Conservation (phyloP, 2,329 filamentous ascomycete species). For the Aspergillus latus region DNA sequence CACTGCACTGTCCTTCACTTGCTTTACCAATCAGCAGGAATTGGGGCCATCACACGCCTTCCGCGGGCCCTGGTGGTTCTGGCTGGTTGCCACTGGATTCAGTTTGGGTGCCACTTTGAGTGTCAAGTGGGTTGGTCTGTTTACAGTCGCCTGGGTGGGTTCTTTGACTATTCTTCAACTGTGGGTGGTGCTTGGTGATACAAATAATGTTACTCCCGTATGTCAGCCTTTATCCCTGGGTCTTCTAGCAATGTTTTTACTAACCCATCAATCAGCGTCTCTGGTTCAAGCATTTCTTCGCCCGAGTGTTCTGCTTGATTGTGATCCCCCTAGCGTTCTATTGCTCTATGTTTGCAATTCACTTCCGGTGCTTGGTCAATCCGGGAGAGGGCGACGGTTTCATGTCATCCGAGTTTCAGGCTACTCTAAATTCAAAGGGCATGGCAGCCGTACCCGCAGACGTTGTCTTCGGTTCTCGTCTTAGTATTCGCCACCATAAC, state of each 20-base stretch:
- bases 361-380: conserved; percentile 90
- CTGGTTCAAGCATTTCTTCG: conserved; percentile 92
- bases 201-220: conserved; percentile 76
- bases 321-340: conserved; percentile 88
- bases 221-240: conserved; percentile 26
- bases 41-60: conserved; percentile 87
- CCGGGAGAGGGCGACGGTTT: conserved; percentile 97
- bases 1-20: conserved; percentile 84
- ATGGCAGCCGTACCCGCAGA: conserved; percentile 96
- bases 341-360: conserved; percentile 94
- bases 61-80: conserved; percentile 93
- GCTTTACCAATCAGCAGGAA: conserved; percentile 96
- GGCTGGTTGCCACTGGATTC: conserved; percentile 82
- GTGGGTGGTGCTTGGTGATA: conserved; percentile 91
- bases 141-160: conserved; percentile 98
- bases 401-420: conserved; percentile 99
- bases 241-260: conserved; percentile 6
- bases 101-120: conserved; percentile 86
- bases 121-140: conserved; percentile 98
- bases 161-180: conserved; percentile 86
- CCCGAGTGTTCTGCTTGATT: conserved; percentile 86
- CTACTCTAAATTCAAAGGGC: conserved; percentile 90
- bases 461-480: conserved; percentile 81
- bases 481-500: conserved; percentile 88
- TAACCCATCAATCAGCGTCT: conserved; percentile 55